Base-by-base conservation (phyloP, 768 basidiomycete species). In the Crucibulum laeve region DNA sequence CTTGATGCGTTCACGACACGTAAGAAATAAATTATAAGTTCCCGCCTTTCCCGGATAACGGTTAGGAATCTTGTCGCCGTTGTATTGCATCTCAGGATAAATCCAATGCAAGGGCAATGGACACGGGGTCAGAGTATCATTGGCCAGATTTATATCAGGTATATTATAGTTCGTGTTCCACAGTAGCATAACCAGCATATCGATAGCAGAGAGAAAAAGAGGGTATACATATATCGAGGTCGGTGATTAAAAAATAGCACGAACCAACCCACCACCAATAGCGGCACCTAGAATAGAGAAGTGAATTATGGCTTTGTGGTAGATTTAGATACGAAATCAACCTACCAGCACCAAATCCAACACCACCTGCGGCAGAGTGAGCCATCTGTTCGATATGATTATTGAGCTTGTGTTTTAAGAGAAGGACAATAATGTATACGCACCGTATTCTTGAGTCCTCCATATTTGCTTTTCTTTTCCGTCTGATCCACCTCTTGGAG, bases 321-420 rank as follows among this genome's bases (percentile, higher is more conserved):
- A n/a, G n/a, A n/a, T n/a, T n/a, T n/a, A n/a, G 10, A 37, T n/a
- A 37, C 18, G 7, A 15, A 33, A 42, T 40, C 25, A 11, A 67
- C 77, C 40, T 40, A 81, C 84, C 84, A 45, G 83, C 84, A 53
- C 87, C 87, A 50, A 87, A 87, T 0, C 87, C 87, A 43, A 80
- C 78, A 56, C 87, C 87, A 22, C 86, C 84, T 14, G 69, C 80
- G 11, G 79, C 80, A 23, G 78, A 74, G 44, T 79, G 65, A 1
- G 78, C 80, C 70, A 82, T 64, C 79, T 74, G 46, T 14, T 25
- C 43, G 11, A 11, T 28, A 24, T 22, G 17, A 30, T 33, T 11
- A 42, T 32, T 22, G 4, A 41, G 13, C 41, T n/a, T 17, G 17
- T 5, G 10, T 32, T n/a, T 38, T 15, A 8, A 32, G 11, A 25